Percentiles rank a stretch among this genome's conserved stretches.
Conservation (phyloP, 345 rosid species). For the Noccaea bulbosa region DNA sequence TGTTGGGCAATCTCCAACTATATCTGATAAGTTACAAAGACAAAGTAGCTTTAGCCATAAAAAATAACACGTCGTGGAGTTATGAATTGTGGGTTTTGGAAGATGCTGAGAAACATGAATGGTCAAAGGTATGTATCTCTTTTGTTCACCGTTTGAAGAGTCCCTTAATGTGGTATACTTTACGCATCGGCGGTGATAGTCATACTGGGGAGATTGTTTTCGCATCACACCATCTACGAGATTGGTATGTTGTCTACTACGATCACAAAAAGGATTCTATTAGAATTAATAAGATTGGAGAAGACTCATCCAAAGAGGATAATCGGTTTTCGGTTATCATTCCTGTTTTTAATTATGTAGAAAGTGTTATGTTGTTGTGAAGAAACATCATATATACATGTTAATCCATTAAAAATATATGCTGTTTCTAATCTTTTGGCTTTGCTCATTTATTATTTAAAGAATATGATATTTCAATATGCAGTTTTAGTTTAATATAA, state of each 20-base stretch:
- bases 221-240: too few species aligned
- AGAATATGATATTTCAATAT: too few species aligned
- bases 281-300: background rate
- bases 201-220: too few species aligned
- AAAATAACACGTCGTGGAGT: too few species aligned
- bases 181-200: background rate
- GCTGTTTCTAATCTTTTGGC: background rate
- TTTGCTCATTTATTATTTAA: background rate
- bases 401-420: too few species aligned
- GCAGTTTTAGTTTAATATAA: too few species aligned
- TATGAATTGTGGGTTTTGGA: slow-evolving; percentile 20
- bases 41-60: background rate
- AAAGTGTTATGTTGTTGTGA: slow-evolving; percentile 10
- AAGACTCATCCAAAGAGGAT: too few species aligned
- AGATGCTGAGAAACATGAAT: slow-evolving; percentile 12
- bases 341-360: background rate
- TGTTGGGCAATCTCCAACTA: rapidly evolving
- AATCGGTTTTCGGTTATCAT: background rate
- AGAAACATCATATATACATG: too few species aligned
- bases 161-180: background rate
- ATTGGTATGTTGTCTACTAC: background rate
- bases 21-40: background rate
- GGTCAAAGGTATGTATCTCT: background rate
- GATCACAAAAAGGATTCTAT: background rate
- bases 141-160: background rate